A percentile compares a stretch with the other conserved stretches of the same genome.
Conservation (phyloP, 371 early-diverging fungal genomes). For the Coemansia linderi region DNA sequence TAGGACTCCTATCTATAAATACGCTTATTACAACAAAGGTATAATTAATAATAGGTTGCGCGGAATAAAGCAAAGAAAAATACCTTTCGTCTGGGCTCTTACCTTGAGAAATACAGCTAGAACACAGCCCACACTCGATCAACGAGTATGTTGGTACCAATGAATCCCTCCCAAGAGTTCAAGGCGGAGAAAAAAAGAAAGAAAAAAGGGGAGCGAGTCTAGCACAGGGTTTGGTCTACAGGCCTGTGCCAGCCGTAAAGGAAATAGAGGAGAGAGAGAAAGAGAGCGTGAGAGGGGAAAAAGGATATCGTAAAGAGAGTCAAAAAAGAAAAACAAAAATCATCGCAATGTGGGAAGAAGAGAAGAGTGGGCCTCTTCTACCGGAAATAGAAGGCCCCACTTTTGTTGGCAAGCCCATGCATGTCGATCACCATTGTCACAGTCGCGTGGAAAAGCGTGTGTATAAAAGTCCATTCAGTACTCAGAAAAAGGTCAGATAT, state of each 20-base stretch:
- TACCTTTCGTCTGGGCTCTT: no score
- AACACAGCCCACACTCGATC: not conserved
- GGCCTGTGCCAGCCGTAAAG: not conserved
- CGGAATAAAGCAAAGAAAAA: no score
- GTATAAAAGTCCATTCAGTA: not conserved
- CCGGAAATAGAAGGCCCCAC: not conserved
- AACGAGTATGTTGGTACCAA: not conserved
- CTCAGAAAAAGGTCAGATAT: constrained; percentile 64
- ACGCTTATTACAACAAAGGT: not conserved
- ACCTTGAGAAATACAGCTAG: not conserved
- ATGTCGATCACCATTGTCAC: constrained; percentile 1
- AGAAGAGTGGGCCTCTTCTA: not conserved
- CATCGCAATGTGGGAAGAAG: not conserved
- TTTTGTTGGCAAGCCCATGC: not conserved
- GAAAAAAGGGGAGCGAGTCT: not conserved
- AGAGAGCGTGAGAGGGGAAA: not conserved
- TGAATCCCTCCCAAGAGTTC: not conserved
- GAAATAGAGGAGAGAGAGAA: not conserved
- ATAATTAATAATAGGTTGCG: not conserved
- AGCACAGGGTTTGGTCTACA: constrained; percentile 2
- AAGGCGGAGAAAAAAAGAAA: not conserved
- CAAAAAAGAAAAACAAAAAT: not conserved
- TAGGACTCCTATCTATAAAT: not conserved
- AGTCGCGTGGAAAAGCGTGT: not conserved
- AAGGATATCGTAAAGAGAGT: not conserved